A percentile compares a stretch with the other conserved stretches of the same genome.
phyloP scores from a whole-genome alignment of 495 filamentous ascomycete species.

The Jackrogersella multiformis region DNA sequence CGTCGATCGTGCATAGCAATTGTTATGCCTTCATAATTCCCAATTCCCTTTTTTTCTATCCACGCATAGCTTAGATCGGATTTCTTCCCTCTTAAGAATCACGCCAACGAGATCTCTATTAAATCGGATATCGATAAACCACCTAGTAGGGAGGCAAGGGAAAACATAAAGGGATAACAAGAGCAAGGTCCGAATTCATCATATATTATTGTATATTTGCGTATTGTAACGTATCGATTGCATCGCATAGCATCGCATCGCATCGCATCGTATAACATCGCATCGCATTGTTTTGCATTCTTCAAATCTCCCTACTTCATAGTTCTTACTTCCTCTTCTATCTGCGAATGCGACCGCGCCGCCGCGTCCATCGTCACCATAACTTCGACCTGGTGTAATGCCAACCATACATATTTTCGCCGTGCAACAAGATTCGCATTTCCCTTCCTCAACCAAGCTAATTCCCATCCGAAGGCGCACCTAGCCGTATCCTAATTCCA shows the following conservation, averaged over 20 bases:
- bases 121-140: slow-evolving; percentile 17
- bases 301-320: slow-evolving; percentile 17
- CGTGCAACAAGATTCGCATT: slow-evolving; percentile 11
- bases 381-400: background rate
- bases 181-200: slow-evolving; percentile 5
- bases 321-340: background rate
- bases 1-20: slow-evolving; percentile 5
- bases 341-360: slow-evolving; percentile 27
- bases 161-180: background rate
- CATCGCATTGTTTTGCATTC: slow-evolving; percentile 20
- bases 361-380: background rate
- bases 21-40: slow-evolving; percentile 17
- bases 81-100: background rate
- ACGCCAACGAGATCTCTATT: slow-evolving; percentile 3
- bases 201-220: slow-evolving; percentile 1
- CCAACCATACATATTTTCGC: background rate
- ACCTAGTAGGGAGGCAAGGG: background rate
- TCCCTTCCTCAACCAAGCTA: background rate
- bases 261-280: slow-evolving; percentile 7
- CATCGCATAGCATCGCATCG: slow-evolving; percentile 19
- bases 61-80: slow-evolving; percentile 1
- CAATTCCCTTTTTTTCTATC: background rate
- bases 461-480: slow-evolving; percentile 13
- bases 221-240: slow-evolving; percentile 18
- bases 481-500: slow-evolving; percentile 8